phyloP scores from a whole-genome alignment of 306 rosid genomes.

The Pyrus pyrifolia region DNA sequence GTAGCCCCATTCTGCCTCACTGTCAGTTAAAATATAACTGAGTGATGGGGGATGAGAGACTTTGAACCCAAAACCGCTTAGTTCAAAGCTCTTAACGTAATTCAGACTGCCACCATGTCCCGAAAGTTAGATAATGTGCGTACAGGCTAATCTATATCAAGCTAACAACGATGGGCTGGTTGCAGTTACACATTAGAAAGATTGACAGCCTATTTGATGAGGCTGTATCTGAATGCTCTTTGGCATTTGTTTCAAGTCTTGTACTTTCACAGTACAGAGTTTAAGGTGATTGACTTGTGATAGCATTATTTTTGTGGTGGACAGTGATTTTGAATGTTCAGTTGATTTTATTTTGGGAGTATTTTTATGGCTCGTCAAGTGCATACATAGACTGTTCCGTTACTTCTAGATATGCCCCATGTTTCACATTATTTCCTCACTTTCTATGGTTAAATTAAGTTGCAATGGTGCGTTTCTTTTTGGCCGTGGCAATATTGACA shows the following conservation, averaged over 20 bases:
- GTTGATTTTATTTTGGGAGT: neutral
- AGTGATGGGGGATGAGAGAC: neutral
- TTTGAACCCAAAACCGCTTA: neutral
- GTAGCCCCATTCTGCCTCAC: neutral
- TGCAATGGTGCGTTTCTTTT: constrained; percentile 1
- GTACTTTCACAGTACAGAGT: neutral
- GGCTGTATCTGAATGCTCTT: constrained; percentile 11
- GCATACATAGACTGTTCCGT: neutral
- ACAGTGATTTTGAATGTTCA: neutral
- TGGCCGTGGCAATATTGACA: neutral
- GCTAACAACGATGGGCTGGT: neutral
- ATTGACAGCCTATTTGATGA: constrained; percentile 4
- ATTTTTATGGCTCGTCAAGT: neutral
- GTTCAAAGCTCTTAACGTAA: neutral
- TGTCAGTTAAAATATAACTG: neutral
- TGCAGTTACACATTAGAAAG: neutral
- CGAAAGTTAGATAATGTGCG: neutral
- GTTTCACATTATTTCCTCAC: neutral
- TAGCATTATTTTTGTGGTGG: neutral
- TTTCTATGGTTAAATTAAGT: constrained; percentile 3
- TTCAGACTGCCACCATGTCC: neutral
- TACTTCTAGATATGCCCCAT: neutral
- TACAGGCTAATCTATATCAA: neutral
- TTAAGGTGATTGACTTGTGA: neutral
- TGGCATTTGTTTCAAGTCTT: constrained; percentile 6